Percentiles rank a stretch among this genome's conserved stretches.
These are phyloP conservation scores for Kurtzmaniella quercitrusa DNA, from an alignment of 1,139 yeast species.

Conservation along the genomic window DNA sequence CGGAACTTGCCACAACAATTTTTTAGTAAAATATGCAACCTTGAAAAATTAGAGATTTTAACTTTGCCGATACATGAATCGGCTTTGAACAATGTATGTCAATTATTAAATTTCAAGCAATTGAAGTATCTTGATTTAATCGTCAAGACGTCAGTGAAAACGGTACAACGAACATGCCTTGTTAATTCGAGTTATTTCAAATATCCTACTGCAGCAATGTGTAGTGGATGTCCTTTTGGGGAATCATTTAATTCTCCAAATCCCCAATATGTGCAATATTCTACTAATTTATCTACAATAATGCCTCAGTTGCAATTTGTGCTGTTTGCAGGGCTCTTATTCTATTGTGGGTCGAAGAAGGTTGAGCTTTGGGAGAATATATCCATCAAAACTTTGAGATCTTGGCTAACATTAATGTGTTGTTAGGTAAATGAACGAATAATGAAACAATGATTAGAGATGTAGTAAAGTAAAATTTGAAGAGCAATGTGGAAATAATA, in stretches of 20 bases:
- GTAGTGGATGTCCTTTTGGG: not conserved
- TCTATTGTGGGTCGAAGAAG: not conserved
- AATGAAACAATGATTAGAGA: not conserved
- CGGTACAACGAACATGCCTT: conserved; percentile 2
- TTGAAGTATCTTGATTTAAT: conserved; percentile 10
- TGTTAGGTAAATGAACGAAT: not conserved
- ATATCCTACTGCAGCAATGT: conserved; percentile 3
- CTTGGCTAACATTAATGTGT: not conserved
- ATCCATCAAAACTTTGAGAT: not conserved
- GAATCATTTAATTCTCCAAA: not conserved
- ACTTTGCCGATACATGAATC: conserved; percentile 1
- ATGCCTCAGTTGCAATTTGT: conserved; percentile 1
- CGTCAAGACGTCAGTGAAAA: not conserved
- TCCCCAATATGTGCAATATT: not conserved
- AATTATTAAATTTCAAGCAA: conserved; percentile 7
- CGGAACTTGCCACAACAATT: conserved; percentile 5
- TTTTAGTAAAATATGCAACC: conserved; percentile 5
- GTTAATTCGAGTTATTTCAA: conserved; percentile 4
- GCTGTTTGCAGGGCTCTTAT: not conserved
- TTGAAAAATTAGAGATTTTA: conserved; percentile 10
- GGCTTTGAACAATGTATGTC: not conserved
- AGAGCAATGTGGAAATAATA: too few species aligned
- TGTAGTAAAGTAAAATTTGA: not conserved
- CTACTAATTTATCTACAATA: not conserved
- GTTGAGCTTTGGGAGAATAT: conserved; percentile 3